Percentiles rank a stretch among this genome's conserved stretches.
phyloP scores from a whole-genome alignment of 495 filamentous ascomycete species.

The Hypoxylon fuscum region DNA sequence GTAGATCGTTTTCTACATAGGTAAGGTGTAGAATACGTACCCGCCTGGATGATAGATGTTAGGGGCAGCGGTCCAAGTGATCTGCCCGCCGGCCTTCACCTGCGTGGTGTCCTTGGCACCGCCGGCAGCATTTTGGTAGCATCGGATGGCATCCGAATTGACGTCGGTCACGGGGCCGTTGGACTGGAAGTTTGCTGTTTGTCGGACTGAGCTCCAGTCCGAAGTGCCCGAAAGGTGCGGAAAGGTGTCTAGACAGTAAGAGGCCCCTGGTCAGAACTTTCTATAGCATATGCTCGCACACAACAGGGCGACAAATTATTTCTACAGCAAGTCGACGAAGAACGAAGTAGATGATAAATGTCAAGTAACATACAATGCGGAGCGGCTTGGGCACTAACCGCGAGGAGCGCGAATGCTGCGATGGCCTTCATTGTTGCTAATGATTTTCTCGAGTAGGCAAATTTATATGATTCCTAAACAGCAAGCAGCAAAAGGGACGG shows the following conservation, averaged over 20 bases:
- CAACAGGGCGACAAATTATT: too few relatives aligned
- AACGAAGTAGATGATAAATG: neutral
- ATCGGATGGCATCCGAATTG: slow-evolving; percentile 56
- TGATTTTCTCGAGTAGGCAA: neutral
- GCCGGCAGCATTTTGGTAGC: slow-evolving; percentile 59
- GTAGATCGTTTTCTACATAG: neutral
- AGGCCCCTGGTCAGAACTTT: slow-evolving; percentile 40
- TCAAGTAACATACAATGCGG: slow-evolving; percentile 53
- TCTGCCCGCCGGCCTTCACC: slow-evolving; percentile 55
- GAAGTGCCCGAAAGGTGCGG: slow-evolving; percentile 46
- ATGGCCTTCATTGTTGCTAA: slow-evolving; percentile 49
- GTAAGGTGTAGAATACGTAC: slow-evolving; percentile 14
- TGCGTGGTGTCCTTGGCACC: slow-evolving; percentile 48
- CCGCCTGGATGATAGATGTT: slow-evolving; percentile 60
- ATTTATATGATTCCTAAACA: slow-evolving; percentile 2
- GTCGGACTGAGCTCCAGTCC: slow-evolving; percentile 61
- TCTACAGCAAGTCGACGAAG: neutral
- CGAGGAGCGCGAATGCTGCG: slow-evolving; percentile 45
- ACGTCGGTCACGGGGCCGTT: slow-evolving; percentile 63
- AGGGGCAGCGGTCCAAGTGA: slow-evolving; percentile 56
- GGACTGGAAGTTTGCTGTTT: slow-evolving; percentile 59
- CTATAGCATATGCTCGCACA: neutral
- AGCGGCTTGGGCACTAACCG: slow-evolving; percentile 46
- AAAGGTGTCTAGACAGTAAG: slow-evolving; percentile 33
- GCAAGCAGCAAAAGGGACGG: neutral